Evolutionary conservation across 768 basidiomycete species (phyloP).

Genomic region (Collybia mongolica): DNA sequence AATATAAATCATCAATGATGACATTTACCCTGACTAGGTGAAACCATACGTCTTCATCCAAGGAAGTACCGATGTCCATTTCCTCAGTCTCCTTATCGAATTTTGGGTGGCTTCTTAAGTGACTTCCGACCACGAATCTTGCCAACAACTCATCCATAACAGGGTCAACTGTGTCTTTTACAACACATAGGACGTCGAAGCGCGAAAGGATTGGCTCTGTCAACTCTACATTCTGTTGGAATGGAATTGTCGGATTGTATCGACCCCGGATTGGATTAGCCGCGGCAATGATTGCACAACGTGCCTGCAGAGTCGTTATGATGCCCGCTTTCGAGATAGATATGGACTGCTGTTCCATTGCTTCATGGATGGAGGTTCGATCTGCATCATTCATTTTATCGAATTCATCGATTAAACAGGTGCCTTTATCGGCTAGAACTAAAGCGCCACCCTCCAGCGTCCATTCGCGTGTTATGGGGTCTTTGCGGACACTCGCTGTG

Average conservation of each 20-base stretch:
- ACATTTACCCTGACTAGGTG: background rate
- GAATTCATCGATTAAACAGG: conserved; percentile 97
- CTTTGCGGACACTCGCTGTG: conserved; percentile 98
- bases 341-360: conserved; percentile 99
- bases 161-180: conserved; percentile 96
- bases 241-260: conserved; percentile 98
- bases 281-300: conserved; percentile 96
- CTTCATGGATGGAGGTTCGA: conserved; percentile 97
- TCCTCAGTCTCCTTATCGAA: conserved; percentile 88
- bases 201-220: conserved; percentile 98
- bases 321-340: conserved; percentile 99
- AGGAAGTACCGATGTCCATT: conserved; percentile 84
- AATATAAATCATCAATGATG: background rate
- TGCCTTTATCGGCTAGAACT: conserved; percentile 98
- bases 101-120: conserved; percentile 90
- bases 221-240: conserved; percentile 97
- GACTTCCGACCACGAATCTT: conserved; percentile 96
- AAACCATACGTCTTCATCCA: conserved; percentile 78
- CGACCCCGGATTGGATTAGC: conserved; percentile 97
- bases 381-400: conserved; percentile 99
- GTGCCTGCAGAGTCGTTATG: conserved; percentile 95
- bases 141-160: conserved; percentile 96
- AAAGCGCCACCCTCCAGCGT: conserved; percentile 97
- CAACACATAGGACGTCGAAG: conserved; percentile 97
- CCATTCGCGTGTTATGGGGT: conserved; percentile 97